These are phyloP conservation scores for Leccinum variicolor DNA, from an alignment of 768 basidiomycete genomes.

Conservation along the genomic window DNA sequence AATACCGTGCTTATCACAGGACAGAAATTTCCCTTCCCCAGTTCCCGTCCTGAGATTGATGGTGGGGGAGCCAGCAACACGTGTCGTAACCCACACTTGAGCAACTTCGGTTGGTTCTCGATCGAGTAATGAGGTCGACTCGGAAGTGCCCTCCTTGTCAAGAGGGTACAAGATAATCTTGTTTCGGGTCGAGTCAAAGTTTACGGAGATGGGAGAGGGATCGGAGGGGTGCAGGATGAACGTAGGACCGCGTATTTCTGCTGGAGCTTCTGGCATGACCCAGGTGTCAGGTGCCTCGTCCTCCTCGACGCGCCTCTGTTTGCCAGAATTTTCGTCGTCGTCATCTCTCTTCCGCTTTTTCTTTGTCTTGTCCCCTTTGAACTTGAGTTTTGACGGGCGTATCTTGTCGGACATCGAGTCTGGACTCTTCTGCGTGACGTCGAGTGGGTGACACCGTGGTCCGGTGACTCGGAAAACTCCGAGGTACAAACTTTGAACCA, in stretches of 20 bases:
- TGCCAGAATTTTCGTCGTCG: slow-evolving; percentile 41
- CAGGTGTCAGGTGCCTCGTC: slow-evolving; percentile 71
- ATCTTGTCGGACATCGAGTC: slow-evolving; percentile 43
- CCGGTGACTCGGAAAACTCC: slow-evolving; percentile 21
- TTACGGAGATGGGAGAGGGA: slow-evolving; percentile 70
- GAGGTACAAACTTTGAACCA: slow-evolving; percentile 36
- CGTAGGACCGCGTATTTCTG: slow-evolving; percentile 83
- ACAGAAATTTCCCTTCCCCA: slow-evolving; percentile 89
- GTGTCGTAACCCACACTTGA: slow-evolving; percentile 90
- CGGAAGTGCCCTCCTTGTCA: slow-evolving; percentile 55
- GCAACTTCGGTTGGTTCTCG: slow-evolving; percentile 76
- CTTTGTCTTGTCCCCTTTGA: slow-evolving; percentile 84
- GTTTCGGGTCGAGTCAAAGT: slow-evolving; percentile 74
- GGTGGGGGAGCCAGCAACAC: slow-evolving; percentile 78
- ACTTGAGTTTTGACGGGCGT: slow-evolving; percentile 75
- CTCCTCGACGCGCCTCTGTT: slow-evolving; percentile 51
- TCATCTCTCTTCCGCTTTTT: slow-evolving; percentile 76
- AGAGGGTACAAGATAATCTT: slow-evolving; percentile 63
- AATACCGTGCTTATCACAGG: slow-evolving; percentile 81
- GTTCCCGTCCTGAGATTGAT: slow-evolving; percentile 84
- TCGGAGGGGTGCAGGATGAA: slow-evolving; percentile 83
- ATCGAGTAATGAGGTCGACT: slow-evolving; percentile 49
- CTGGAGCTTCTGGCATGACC: slow-evolving; percentile 69
- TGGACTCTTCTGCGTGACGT: background rate
- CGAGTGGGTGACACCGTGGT: too few relatives aligned